phyloP scores from a whole-genome alignment of 2,329 filamentous ascomycete species.

The Macrophomina tecta region DNA sequence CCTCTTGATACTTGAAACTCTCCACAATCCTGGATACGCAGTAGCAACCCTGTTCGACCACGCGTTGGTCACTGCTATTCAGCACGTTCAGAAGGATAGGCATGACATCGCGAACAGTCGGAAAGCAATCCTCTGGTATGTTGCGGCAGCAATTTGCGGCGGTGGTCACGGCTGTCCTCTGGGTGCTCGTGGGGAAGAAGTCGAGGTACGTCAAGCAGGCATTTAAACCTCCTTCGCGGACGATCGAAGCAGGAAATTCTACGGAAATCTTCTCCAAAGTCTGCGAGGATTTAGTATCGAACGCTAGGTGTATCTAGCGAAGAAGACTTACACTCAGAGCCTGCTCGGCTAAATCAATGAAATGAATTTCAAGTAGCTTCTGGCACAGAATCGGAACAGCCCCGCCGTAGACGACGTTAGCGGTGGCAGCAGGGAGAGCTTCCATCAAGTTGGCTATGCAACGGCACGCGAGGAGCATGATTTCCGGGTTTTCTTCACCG shows the following conservation, averaged over 20 bases:
- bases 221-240: constrained; percentile 91
- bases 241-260: constrained; percentile 93
- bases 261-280: constrained; percentile 97
- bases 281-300: constrained; percentile 40
- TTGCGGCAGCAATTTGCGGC: constrained; percentile 98
- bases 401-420: constrained; percentile 96
- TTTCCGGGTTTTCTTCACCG: constrained; percentile 89
- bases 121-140: constrained; percentile 91
- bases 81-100: constrained; percentile 90
- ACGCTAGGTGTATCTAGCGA: background rate
- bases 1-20: constrained; percentile 89
- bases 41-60: constrained; percentile 94
- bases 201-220: constrained; percentile 96
- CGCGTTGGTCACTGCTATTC: constrained; percentile 90
- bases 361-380: constrained; percentile 93
- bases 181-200: constrained; percentile 96
- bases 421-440: constrained; percentile 87
- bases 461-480: constrained; percentile 95
- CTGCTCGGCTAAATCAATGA: constrained; percentile 97
- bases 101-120: constrained; percentile 94
- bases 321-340: constrained; percentile 72
- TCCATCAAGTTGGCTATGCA: constrained; percentile 98
- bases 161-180: constrained; percentile 94
- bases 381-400: constrained; percentile 94
- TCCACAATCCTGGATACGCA: constrained; percentile 96